These are phyloP conservation scores for Ascochyta rabiei DNA, from an alignment of 2,329 filamentous ascomycete species.

Conservation along the genomic window DNA sequence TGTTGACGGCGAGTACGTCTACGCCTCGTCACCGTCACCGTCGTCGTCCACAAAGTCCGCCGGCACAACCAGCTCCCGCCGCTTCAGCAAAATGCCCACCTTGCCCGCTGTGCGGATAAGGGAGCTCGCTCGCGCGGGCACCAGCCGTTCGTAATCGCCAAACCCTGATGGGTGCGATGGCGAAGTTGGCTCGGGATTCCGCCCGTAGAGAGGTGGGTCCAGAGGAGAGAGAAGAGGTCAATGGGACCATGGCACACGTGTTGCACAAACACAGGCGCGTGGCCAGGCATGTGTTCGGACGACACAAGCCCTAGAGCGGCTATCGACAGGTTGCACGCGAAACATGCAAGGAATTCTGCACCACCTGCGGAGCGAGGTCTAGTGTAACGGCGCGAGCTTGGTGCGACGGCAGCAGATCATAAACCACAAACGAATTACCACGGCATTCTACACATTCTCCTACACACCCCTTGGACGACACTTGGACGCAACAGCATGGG, in stretches of 20 bases:
- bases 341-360: background rate
- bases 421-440: constrained; percentile 9
- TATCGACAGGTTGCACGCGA: constrained; percentile 8
- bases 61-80: constrained; percentile 32
- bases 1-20: constrained; percentile 94
- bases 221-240: background rate
- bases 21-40: constrained; percentile 52
- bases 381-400: background rate
- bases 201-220: background rate
- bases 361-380: constrained; percentile 1
- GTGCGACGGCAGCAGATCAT: constrained; percentile 1
- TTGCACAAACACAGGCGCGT: constrained; percentile 6
- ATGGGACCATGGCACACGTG: background rate
- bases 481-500: constrained; percentile 1
- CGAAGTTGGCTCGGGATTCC: background rate
- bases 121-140: constrained; percentile 38
- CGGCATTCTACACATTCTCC: constrained; percentile 8
- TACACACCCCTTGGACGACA: background rate
- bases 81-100: constrained; percentile 45
- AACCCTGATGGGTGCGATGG: constrained; percentile 8
- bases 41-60: constrained; percentile 38
- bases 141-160: constrained; percentile 31
- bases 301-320: background rate
- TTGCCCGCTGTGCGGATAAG: constrained; percentile 41
- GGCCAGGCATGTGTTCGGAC: constrained; percentile 6